phyloP scores from a whole-genome alignment of 1,284 basidiomycete genomes.

The Cryptococcus sp. region DNA sequence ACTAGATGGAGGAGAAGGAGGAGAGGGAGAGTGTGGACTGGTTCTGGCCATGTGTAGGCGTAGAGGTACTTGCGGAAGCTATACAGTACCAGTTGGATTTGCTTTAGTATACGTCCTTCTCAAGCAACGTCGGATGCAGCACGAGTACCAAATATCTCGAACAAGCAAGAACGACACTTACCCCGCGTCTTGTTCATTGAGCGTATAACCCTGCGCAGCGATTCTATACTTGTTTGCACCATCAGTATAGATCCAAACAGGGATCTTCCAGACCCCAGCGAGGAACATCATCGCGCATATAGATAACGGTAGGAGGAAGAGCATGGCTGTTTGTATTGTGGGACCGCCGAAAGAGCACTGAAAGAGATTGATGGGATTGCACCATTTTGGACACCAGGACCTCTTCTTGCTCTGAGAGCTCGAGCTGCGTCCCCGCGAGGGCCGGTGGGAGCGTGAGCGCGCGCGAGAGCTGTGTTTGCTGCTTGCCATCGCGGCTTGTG shows the following conservation, averaged over 20 bases:
- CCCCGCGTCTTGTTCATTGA: conserved; percentile 15
- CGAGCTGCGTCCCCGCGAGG: neutral
- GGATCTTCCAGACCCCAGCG: conserved; percentile 14
- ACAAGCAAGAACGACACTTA: conserved; percentile 7
- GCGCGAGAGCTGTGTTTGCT: neutral
- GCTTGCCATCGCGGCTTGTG: no score
- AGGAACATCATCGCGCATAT: conserved; percentile 13
- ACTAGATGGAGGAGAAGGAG: conserved; percentile 31
- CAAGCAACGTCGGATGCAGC: neutral
- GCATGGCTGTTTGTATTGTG: conserved; percentile 6
- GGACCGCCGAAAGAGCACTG: conserved; percentile 11
- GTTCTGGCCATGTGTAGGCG: conserved; percentile 20
- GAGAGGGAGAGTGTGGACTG: conserved; percentile 19
- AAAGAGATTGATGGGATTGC: conserved; percentile 8
- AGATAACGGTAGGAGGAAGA: conserved; percentile 10
- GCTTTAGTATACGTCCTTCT: neutral
- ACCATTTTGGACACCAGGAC: neutral
- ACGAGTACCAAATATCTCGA: no score
- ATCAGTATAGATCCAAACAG: conserved; percentile 16
- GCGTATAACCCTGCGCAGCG: conserved; percentile 22
- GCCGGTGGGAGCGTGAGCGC: neutral
- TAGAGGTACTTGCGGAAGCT: conserved; percentile 12
- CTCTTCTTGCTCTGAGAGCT: no score
- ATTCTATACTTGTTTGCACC: conserved; percentile 11
- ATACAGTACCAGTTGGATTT: conserved; percentile 9